Base-by-base conservation (phyloP, 352 stramenopile species). In the Saprolegnia diclina region DNA sequence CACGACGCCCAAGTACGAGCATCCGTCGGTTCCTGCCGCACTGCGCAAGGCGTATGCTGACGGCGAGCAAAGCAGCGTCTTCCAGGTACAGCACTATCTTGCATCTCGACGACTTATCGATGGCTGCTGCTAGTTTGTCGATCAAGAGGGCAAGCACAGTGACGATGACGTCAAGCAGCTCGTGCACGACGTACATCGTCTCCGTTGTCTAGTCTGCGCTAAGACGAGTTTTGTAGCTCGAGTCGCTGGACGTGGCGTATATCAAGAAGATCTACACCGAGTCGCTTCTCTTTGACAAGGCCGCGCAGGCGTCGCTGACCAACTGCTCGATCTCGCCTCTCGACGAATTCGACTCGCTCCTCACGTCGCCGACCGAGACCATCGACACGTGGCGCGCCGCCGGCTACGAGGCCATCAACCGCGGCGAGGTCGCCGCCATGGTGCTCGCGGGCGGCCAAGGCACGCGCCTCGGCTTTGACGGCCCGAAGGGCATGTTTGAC, bases 401-500 rank as follows among this genome's bases (percentile, higher is more conserved):
- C 4, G 91, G 88, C 0, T 78, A 95, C 0, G 74, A 96, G n/a
- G 94, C 94, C 10, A 92, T 99, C 24, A 66, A 62, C 52, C 70
- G 79, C 6, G 87, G 92, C 16, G 56, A 98, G 73, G 90, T 99
- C 5, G 96, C 91, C 22, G 90, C 94, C 45, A 70, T 99, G 38
- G 81, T 99, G 5, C 76, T 99, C 61, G 85, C 86, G 38, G 97
- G 97, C 42, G 96, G 96, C 24, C 96, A 99, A 79, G 97, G 97
- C 66, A 99, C 97, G 22, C 86, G 97, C 14, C 78, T 99, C 19
- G 96, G 96, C 50, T 99, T 97, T 79, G 71, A 92, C 32, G 91
- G 92, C 0, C 94, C 97, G 26, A 99, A 99, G 77, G 95, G 95
- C 52, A 89, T 96, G 77, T 98, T 96, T 78, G 77, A 96, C 79